Conservation (phyloP, 768 basidiomycete species). For the Russula sp. region DNA sequence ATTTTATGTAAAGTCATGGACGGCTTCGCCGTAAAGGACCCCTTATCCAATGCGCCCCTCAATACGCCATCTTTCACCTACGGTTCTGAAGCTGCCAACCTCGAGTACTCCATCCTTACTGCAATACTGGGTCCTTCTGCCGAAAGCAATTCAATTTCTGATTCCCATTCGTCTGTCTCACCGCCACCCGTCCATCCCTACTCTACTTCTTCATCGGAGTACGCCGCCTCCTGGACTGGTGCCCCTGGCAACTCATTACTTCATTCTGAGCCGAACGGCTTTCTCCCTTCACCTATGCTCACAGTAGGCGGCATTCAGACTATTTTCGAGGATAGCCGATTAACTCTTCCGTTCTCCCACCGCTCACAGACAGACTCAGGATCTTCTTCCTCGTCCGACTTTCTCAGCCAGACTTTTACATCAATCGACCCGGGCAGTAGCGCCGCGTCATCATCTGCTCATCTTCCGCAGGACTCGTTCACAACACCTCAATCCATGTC, state of each 20-base stretch:
- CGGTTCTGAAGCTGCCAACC: conserved; percentile 86
- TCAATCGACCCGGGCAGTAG: conserved; percentile 17
- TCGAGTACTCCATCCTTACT: conserved; percentile 93
- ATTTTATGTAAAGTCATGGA: conserved; percentile 16
- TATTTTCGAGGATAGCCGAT: conserved; percentile 12
- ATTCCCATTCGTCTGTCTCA: conserved; percentile 29
- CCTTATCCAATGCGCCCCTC: conserved; percentile 52
- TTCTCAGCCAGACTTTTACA: conserved; percentile 20
- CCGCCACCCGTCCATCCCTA: conserved; percentile 23
- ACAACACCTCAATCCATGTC: conserved; percentile 4
- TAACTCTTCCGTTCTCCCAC: conserved; percentile 10
- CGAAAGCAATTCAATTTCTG: conserved; percentile 18
- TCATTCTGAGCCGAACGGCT: conserved; percentile 17
- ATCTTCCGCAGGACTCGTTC: conserved; percentile 15
- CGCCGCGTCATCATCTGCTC: conserved; percentile 9
- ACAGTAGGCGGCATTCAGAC: conserved; percentile 6
- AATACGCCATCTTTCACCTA: conserved; percentile 65
- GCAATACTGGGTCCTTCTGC: conserved; percentile 66
- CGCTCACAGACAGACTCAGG: conserved; percentile 13
- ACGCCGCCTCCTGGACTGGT: conserved; percentile 20
- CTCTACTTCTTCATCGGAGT: conserved; percentile 18
- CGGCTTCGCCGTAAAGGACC: conserved; percentile 50
- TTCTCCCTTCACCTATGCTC: conserved; percentile 18
- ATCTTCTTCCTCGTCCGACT: conserved; percentile 18
- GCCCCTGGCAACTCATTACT: conserved; percentile 7